phyloP scores from a whole-genome alignment of 2,329 filamentous ascomycete genomes.

The Aureobasidium musti region DNA sequence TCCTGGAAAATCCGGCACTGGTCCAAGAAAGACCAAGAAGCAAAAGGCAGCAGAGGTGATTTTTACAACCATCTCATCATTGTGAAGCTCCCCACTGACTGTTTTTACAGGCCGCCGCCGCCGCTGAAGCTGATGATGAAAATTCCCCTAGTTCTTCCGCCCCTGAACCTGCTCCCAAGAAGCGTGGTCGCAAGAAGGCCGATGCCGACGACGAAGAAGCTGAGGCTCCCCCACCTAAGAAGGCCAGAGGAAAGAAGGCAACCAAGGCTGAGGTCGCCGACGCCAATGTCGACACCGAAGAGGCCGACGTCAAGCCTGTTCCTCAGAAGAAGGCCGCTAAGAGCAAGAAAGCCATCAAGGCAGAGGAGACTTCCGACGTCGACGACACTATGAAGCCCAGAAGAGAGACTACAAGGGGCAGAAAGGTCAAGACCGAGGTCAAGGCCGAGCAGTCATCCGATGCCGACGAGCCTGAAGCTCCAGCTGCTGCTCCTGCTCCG shows the following conservation, averaged over 20 bases:
- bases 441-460: conserved; percentile 9
- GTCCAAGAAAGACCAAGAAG: conserved; percentile 55
- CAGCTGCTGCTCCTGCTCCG: conserved; percentile 5
- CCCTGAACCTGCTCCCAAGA: conserved; percentile 44
- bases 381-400: conserved; percentile 30
- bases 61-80: too few species aligned
- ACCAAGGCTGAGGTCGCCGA: conserved; percentile 37
- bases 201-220: conserved; percentile 43
- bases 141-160: conserved; percentile 25
- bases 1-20: conserved; percentile 57
- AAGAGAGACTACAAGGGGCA: conserved; percentile 33
- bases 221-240: conserved; percentile 38
- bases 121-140: conserved; percentile 33
- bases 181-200: conserved; percentile 45
- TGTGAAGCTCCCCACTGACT: not conserved
- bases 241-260: conserved; percentile 34
- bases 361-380: conserved; percentile 18
- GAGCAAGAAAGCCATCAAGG: conserved; percentile 18
- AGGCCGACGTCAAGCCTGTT: conserved; percentile 29
- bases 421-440: conserved; percentile 20
- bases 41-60: conserved; percentile 40
- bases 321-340: conserved; percentile 34
- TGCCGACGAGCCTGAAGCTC: conserved; percentile 20
- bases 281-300: conserved; percentile 34
- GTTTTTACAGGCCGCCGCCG: conserved; percentile 15